Percentiles rank a stretch among this genome's conserved stretches.
Evolutionary conservation across 2,329 filamentous ascomycete species (phyloP).

Genomic region (Ceratocystis huliohia): DNA sequence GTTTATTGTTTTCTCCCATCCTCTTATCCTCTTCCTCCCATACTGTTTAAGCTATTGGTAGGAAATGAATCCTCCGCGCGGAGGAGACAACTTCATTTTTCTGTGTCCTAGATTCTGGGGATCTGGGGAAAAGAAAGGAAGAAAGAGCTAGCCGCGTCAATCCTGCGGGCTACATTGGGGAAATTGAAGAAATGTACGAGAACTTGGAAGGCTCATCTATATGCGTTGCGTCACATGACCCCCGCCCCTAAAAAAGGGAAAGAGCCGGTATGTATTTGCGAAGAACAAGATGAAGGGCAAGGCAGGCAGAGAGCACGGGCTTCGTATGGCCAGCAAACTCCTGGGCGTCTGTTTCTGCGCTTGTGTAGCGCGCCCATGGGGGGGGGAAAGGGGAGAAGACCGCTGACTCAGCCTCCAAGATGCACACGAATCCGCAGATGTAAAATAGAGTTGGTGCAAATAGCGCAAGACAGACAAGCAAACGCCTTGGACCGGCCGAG

Average conservation of each 20-base stretch:
- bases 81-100: constrained; percentile 7
- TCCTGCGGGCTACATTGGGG: neutral
- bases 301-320: neutral
- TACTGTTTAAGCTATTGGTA: neutral
- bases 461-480: neutral
- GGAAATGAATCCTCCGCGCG: neutral
- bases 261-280: neutral
- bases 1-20: neutral
- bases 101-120: neutral
- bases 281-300: neutral
- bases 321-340: neutral
- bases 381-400: too few species aligned
- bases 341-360: constrained; percentile 1
- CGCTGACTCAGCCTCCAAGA: neutral
- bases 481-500: neutral
- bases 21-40: neutral
- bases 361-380: neutral
- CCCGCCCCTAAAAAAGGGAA: neutral
- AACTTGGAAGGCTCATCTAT: neutral
- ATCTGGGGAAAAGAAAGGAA: neutral
- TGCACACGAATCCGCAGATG: neutral
- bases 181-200: neutral
- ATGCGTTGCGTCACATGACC: neutral
- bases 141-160: neutral
- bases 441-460: neutral